Evolutionary conservation across 2,329 filamentous ascomycete genomes (phyloP), one percentile per base, ranked within the genome.

Genomic region (Ilyonectria destructans): DNA sequence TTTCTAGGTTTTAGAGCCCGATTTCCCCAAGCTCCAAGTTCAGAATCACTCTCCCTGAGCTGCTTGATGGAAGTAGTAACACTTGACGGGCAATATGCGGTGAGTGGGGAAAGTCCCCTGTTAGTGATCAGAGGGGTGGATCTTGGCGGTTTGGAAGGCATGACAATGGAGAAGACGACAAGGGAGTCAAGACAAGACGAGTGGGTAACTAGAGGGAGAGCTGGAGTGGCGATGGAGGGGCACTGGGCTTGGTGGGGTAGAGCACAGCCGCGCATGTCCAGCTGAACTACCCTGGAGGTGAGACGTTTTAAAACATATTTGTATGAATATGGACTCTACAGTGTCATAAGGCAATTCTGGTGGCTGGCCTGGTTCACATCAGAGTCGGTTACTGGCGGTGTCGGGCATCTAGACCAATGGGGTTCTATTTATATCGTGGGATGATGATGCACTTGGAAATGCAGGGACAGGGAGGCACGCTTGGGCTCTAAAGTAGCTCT

Each of bases 391-490:
- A 19, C n/a, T 29, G n/a, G 31, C 12, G 31, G 51, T 37, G 31
- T 35, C 51, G 10, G 19, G 51, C 12, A 15, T 54, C 12, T 54
- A 33, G 51, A 54, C 31, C 6, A 10, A 6, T 43, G 29, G 10
- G 35, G 21, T 26, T 26, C 35, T 57, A 57, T 40, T 51, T 52
- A 64, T 35, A 31, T 19, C 40, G 35, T 19, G 46, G 29, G 52
- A 10, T 29, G 52, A 10, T 29, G 46, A 55, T 45, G 56, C 46
- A 45, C 23, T n/a, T 40, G 52, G n/a, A 26, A 35, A 51, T 52
- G 46, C 62, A 64, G 55, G 55, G 55, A 64, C 46, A 56, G n/a
- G 51, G 51, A 49, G 10, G 46, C 45, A 49, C 35, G 45, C 48
- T 58, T 45, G 54, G 45, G 60, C 52, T 49, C 49, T 13, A 21